Evolutionary conservation across 306 rosid species (phyloP).

Genomic region (Fragaria vesca): DNA sequence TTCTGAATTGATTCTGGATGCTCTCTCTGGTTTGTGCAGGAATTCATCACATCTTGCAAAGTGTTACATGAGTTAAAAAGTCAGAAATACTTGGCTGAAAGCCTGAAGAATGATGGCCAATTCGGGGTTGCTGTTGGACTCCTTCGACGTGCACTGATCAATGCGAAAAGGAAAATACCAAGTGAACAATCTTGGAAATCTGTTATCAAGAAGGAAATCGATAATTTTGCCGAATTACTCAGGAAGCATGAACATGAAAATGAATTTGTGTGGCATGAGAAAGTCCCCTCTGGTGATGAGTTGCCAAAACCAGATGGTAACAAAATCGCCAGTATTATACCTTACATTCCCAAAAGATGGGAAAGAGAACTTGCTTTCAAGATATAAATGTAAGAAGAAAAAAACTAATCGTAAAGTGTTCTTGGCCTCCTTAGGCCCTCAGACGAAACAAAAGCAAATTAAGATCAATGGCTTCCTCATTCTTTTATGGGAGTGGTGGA

Average conservation of each 20-base stretch:
- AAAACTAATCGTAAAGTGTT: not conserved
- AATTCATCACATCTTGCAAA: constrained; percentile 53
- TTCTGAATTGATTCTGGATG: not conserved
- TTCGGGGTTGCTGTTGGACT: constrained; percentile 63
- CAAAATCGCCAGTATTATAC: constrained; percentile 51
- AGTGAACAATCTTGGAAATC: constrained; percentile 52
- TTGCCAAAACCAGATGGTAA: constrained; percentile 50
- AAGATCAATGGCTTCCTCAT: not conserved
- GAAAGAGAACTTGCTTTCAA: constrained; percentile 57
- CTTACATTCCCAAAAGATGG: constrained; percentile 63
- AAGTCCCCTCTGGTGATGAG: constrained; percentile 39
- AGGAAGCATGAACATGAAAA: constrained; percentile 63
- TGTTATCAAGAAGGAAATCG: constrained; percentile 40
- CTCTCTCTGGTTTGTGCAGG: constrained; percentile 43
- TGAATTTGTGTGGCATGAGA: constrained; percentile 67
- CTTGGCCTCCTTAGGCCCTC: not conserved
- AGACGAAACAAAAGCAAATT: not conserved
- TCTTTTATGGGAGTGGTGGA: not conserved
- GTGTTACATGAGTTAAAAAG: constrained; percentile 58
- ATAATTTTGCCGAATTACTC: constrained; percentile 49
- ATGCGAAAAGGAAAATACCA: constrained; percentile 41
- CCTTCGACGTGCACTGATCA: constrained; percentile 42
- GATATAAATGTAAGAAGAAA: constrained; percentile 16
- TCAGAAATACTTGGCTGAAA: constrained; percentile 50
- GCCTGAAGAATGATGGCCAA: constrained; percentile 44